phyloP scores from a whole-genome alignment of 352 stramenopile species.

The Aphanomyces cochlioides region DNA sequence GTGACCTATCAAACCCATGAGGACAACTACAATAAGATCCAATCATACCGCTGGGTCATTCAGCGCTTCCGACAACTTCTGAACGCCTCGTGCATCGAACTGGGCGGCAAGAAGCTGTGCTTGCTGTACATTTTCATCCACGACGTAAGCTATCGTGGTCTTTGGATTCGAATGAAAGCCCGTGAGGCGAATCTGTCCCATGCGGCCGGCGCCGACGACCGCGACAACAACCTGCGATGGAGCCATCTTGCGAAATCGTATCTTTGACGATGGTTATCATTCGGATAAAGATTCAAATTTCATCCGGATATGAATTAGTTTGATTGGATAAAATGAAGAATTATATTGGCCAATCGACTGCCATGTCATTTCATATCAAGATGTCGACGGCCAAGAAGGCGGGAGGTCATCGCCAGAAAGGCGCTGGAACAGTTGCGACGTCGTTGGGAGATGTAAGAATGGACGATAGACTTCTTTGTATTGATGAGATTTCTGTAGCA shows the following conservation, averaged over 20 bases:
- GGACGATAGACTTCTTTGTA: slow-evolving; percentile 10
- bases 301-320: neutral
- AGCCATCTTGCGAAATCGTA: neutral
- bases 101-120: slow-evolving; percentile 20
- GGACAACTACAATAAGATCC: neutral
- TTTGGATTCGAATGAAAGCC: slow-evolving; percentile 52
- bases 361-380: neutral
- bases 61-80: slow-evolving; percentile 22
- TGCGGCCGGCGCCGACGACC: slow-evolving; percentile 67
- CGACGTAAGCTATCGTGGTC: slow-evolving; percentile 55
- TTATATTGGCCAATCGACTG: slow-evolving; percentile 7
- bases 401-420: slow-evolving; percentile 78
- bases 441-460: slow-evolving; percentile 62
- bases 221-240: slow-evolving; percentile 35
- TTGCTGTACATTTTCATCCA: slow-evolving; percentile 42
- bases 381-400: slow-evolving; percentile 30
- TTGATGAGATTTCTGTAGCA: slow-evolving; percentile 32
- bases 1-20: slow-evolving; percentile 36
- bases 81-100: slow-evolving; percentile 14
- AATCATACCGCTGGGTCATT: neutral
- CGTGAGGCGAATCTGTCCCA: slow-evolving; percentile 65
- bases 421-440: slow-evolving; percentile 82
- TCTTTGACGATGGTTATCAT: slow-evolving; percentile 13
- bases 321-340: slow-evolving; percentile 20
- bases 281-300: neutral